Evolutionary conservation across 306 rosid genomes (phyloP), one percentile per base, ranked within the genome.

Genomic region (Castanea sativa): DNA sequence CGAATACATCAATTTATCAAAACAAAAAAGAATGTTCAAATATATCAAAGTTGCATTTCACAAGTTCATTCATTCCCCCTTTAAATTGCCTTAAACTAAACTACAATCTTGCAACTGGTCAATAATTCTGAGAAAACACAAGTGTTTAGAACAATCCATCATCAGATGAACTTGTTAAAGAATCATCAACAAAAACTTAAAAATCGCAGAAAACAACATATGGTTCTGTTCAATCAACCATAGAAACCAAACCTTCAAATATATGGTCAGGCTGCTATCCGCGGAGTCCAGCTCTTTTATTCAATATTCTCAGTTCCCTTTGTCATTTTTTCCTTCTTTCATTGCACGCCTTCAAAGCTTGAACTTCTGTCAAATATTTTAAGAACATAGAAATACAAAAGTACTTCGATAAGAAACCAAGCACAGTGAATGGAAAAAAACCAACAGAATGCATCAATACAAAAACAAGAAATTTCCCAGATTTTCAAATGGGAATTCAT

Each of bases 261-360:
- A 16, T 29, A 32, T 3, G 45, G 23, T 13, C 51, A 30, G 25
- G 45, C 10, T 65, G 49, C 11, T 32, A 12, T 32, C 32, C 4
- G 52, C 51, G 52, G 20, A 19, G 41, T 18, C 49, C 13, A n/a
- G n/a, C 81, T 11, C 78, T 23, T 58, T 63, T 81, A 30, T 55
- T 78, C 60, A 78, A 59, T 71, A 69, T 32, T 75, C 86, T 77
- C 73, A 69, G 72, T 74, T 84, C 67, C 64, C 70, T 58, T 43
- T 59, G 58, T 73, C 69, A 75, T 61, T 82, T 81, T 80, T 88
- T 82, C 52, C 84, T 91, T 83, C 80, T 90, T 78, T 90, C 94
- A 72, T 72, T 69, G 86, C 98, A 94, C 49, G 82, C 84, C 90
- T 80, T 94, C 90, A 94, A 82, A 88, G 94, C 98, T 82, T 88